These are phyloP conservation scores for Neofusicoccum parvum DNA, from an alignment of 2,329 filamentous ascomycete species.

Conservation along the genomic window DNA sequence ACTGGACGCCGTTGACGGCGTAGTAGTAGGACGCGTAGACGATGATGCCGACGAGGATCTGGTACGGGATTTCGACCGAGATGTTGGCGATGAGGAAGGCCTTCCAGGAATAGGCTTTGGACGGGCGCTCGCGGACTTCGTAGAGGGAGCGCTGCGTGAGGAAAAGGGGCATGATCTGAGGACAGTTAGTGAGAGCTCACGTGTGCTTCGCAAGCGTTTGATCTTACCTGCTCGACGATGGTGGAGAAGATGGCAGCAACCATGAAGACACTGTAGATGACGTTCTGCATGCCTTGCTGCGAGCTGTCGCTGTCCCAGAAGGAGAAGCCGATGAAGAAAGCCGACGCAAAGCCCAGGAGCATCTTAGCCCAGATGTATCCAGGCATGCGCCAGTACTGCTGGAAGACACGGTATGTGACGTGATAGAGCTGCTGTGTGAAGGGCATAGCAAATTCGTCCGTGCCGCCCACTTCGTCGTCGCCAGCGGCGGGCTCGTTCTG, in stretches of 20 bases:
- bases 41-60: conserved; percentile 63
- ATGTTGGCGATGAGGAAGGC: conserved; percentile 73
- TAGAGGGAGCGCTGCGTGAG: conserved; percentile 61
- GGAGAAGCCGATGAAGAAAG: conserved; percentile 43
- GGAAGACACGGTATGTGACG: conserved; percentile 46
- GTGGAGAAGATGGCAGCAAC: conserved; percentile 46
- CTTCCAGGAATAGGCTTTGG: conserved; percentile 75
- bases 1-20: conserved; percentile 42
- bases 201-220: background rate
- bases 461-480: conserved; percentile 36
- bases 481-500: conserved; percentile 30
- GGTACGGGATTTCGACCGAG: conserved; percentile 70
- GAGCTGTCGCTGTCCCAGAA: conserved; percentile 44
- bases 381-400: conserved; percentile 51
- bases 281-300: conserved; percentile 48
- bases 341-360: conserved; percentile 31
- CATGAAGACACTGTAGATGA: conserved; percentile 56
- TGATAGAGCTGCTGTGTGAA: conserved; percentile 33
- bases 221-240: conserved; percentile 52
- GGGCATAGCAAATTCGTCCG: conserved; percentile 49
- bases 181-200: background rate
- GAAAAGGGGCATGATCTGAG: conserved; percentile 61
- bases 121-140: conserved; percentile 62
- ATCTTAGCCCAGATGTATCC: conserved; percentile 43
- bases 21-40: conserved; percentile 71